phyloP scores from a whole-genome alignment of 805 yeast species.

The Candida incommunis region DNA sequence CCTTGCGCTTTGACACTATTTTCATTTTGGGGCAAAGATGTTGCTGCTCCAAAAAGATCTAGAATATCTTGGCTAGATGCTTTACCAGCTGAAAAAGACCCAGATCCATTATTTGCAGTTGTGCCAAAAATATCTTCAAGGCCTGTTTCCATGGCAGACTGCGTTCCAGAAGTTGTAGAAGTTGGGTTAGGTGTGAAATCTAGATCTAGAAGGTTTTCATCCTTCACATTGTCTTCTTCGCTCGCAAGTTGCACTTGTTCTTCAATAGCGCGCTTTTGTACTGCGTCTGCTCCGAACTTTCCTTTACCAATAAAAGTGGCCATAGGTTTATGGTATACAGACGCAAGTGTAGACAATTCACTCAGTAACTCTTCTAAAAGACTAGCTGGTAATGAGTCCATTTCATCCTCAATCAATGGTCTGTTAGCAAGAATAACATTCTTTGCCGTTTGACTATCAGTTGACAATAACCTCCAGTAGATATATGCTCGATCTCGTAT shows the following conservation, averaged over 20 bases:
- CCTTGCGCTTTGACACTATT: neutral
- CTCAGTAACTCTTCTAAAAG: slow-evolving; percentile 51
- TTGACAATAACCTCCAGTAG: slow-evolving; percentile 74
- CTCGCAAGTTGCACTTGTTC: slow-evolving; percentile 69
- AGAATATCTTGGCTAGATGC: neutral
- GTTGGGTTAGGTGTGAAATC: slow-evolving; percentile 46
- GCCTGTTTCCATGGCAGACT: neutral
- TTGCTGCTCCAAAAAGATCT: neutral
- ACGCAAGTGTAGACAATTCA: slow-evolving; percentile 76
- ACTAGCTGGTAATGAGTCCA: slow-evolving; percentile 55
- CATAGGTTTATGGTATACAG: slow-evolving; percentile 81
- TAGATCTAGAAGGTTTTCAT: slow-evolving; percentile 59
- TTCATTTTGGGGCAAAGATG: neutral
- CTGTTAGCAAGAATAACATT: slow-evolving; percentile 44
- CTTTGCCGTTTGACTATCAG: slow-evolving; percentile 65
- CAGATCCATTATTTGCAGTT: neutral
- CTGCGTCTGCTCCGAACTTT: slow-evolving; percentile 26
- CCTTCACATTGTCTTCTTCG: slow-evolving; percentile 43
- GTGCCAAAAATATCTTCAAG: neutral
- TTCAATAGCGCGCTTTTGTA: slow-evolving; percentile 40
- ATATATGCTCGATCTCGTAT: slow-evolving; percentile 74
- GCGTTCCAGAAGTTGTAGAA: neutral
- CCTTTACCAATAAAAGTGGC: slow-evolving; percentile 40
- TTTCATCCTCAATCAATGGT: slow-evolving; percentile 60
- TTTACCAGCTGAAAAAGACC: neutral